These are phyloP conservation scores for Triticum urartu DNA, from an alignment of 176 grass and related monocot genomes.

Conservation along the genomic window DNA sequence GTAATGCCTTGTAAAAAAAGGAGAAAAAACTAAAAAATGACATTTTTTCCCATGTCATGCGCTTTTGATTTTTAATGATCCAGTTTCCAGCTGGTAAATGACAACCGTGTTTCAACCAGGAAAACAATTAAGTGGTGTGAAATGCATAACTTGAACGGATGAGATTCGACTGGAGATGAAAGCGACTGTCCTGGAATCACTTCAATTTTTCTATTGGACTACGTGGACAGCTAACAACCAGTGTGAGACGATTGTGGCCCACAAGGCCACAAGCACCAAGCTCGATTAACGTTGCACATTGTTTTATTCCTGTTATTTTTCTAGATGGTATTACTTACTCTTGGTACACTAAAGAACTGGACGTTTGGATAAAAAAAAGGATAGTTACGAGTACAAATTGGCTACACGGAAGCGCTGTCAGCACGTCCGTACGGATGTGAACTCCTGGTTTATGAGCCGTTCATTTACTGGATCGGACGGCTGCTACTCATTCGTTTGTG, in stretches of 20 bases:
- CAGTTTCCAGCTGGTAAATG: neutral
- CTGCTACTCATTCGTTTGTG: too few species aligned
- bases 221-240: neutral
- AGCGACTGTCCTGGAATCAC: neutral
- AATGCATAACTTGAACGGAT: neutral
- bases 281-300: neutral
- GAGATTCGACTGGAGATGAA: neutral
- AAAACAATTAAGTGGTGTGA: neutral
- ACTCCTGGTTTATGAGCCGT: too few species aligned
- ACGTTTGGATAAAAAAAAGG: neutral
- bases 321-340: too few species aligned
- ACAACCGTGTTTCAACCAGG: slow-evolving; percentile 8
- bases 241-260: neutral
- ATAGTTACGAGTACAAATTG: neutral
- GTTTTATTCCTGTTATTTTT: neutral
- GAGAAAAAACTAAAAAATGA: neutral
- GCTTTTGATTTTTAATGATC: neutral
- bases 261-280: neutral
- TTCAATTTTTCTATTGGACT: neutral
- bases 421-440: too few species aligned
- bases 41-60: neutral
- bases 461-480: too few species aligned
- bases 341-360: too few species aligned
- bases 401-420: too few species aligned
- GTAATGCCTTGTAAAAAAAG: neutral